phyloP scores from a whole-genome alignment of 1,139 yeast species.

The Taphrina confusa region DNA sequence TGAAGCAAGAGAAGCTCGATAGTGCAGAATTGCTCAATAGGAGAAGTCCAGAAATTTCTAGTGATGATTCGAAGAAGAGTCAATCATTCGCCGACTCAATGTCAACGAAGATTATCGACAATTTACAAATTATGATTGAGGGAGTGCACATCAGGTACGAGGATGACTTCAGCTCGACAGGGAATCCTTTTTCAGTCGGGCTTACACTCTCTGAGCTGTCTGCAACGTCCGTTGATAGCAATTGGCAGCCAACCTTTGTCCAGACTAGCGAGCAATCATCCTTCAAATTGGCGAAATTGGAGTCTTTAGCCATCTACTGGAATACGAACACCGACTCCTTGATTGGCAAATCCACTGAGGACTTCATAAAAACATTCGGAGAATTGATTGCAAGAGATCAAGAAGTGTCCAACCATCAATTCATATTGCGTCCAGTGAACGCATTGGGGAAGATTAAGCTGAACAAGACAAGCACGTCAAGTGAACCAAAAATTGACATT shows the following conservation, averaged over 20 bases:
- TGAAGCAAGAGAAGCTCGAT: slow-evolving; percentile 68
- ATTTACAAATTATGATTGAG: slow-evolving; percentile 86
- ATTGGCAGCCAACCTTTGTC: slow-evolving; percentile 85
- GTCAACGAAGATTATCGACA: slow-evolving; percentile 86
- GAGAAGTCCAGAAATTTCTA: slow-evolving; percentile 42
- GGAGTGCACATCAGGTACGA: slow-evolving; percentile 92
- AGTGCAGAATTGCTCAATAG: slow-evolving; percentile 46
- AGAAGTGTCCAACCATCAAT: slow-evolving; percentile 54
- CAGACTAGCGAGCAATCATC: slow-evolving; percentile 68
- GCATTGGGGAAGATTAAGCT: slow-evolving; percentile 83
- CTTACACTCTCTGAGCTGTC: slow-evolving; percentile 80
- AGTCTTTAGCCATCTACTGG: slow-evolving; percentile 80
- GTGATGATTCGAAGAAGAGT: slow-evolving; percentile 57
- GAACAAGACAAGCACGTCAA: slow-evolving; percentile 75
- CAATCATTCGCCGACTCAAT: slow-evolving; percentile 85
- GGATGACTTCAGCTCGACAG: slow-evolving; percentile 56
- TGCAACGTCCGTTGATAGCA: slow-evolving; percentile 82
- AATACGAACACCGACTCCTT: slow-evolving; percentile 63
- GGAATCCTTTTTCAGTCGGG: slow-evolving; percentile 77
- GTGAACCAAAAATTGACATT: slow-evolving; percentile 65
- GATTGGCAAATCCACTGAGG: slow-evolving; percentile 40
- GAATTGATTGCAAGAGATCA: slow-evolving; percentile 43
- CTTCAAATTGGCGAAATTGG: slow-evolving; percentile 73
- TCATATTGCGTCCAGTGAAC: slow-evolving; percentile 79
- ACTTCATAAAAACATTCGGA: slow-evolving; percentile 40